Conservation (phyloP, 192 early-diverging fungal genomes). For the Gryganskiella cystojenkinii region DNA sequence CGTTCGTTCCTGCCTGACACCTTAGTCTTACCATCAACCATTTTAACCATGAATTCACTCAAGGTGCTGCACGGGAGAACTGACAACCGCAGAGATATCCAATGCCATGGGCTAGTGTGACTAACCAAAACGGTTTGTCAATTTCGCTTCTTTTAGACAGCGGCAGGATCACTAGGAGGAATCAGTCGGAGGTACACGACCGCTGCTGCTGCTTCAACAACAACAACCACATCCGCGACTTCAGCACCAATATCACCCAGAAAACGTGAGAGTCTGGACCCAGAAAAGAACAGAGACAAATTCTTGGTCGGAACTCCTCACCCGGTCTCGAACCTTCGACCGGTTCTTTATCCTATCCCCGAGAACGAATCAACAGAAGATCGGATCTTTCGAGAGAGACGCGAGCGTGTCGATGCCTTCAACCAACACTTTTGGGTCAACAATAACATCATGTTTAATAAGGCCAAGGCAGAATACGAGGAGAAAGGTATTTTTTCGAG, state of each 20-base stretch:
- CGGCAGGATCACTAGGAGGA: neutral
- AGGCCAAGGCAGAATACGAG: constrained; percentile 64
- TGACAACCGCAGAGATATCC: too few relatives aligned
- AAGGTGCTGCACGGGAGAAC: too few relatives aligned
- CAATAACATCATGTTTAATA: constrained; percentile 63
- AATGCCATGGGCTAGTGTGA: neutral
- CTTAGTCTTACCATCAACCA: too few relatives aligned
- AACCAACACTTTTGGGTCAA: constrained; percentile 67
- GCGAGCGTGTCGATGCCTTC: constrained; percentile 61
- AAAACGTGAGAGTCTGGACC: constrained; percentile 39
- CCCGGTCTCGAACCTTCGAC: constrained; percentile 64
- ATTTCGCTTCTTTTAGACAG: neutral
- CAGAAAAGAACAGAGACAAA: constrained; percentile 36
- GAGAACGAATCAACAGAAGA: constrained; percentile 60
- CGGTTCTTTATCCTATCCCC: constrained; percentile 61
- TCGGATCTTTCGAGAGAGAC: constrained; percentile 52
- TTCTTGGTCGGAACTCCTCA: constrained; percentile 60
- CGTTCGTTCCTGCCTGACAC: too few relatives aligned
- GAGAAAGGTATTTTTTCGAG: constrained; percentile 47
- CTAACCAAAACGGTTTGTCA: neutral
- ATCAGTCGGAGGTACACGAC: constrained; percentile 9
- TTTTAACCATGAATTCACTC: too few relatives aligned
- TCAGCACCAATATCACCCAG: constrained; percentile 2
- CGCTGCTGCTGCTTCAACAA: neutral
- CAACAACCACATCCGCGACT: constrained; percentile 7